phyloP scores from a whole-genome alignment of 805 yeast species.

The Kockiozyma suomiensis region DNA sequence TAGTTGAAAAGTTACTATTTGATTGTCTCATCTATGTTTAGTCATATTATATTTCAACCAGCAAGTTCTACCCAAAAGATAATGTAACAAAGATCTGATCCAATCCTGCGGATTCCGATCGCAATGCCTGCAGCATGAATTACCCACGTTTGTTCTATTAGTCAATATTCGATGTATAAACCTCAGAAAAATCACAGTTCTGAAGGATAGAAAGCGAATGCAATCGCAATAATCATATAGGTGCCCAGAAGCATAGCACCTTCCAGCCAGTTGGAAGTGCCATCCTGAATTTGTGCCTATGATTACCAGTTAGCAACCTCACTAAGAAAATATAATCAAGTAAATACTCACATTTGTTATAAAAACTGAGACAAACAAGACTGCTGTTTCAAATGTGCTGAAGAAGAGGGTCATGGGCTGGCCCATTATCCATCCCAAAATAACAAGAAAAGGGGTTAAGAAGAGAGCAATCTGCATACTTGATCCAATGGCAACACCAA shows the following conservation, averaged over 20 bases:
- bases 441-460: constrained; percentile 92
- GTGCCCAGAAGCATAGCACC: constrained; percentile 91
- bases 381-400: constrained; percentile 91
- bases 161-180: neutral
- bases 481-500: constrained; percentile 96
- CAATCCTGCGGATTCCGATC: no score
- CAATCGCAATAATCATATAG: constrained; percentile 81
- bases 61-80: no score
- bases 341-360: constrained; percentile 57
- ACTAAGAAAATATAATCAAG: neutral
- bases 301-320: neutral
- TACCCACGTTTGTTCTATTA: no score
- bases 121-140: no score
- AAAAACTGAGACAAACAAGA: constrained; percentile 85
- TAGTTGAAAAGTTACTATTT: no score
- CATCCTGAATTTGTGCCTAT: constrained; percentile 65
- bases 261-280: constrained; percentile 96
- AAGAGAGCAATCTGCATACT: constrained; percentile 93
- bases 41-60: no score
- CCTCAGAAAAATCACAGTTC: constrained; percentile 5
- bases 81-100: no score
- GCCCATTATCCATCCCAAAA: constrained; percentile 88
- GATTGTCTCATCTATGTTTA: no score
- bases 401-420: constrained; percentile 92
- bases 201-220: constrained; percentile 84